These are phyloP conservation scores for Rhodotorula sp. DNA, from an alignment of 1,284 basidiomycete genomes.

Conservation along the genomic window DNA sequence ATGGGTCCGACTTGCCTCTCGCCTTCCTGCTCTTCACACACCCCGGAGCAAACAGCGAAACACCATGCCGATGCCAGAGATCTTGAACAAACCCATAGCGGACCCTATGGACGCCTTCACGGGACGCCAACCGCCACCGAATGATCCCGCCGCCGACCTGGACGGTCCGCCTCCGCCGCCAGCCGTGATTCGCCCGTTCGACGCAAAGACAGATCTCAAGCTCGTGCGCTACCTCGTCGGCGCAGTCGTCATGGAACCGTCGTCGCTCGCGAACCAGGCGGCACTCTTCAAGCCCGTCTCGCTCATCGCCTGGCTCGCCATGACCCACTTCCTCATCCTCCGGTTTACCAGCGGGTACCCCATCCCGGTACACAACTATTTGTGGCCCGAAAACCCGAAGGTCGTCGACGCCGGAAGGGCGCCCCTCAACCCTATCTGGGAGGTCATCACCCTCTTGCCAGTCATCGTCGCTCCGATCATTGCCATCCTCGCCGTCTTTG, in stretches of 20 bases:
- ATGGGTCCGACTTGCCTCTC: not conserved
- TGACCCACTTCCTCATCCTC: slow-evolving; percentile 24
- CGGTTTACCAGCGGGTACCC: slow-evolving; percentile 29
- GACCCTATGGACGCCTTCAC: slow-evolving; percentile 1
- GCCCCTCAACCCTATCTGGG: slow-evolving; percentile 11
- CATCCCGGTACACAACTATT: slow-evolving; percentile 15
- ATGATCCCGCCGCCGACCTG: not conserved
- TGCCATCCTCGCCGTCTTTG: slow-evolving; percentile 35
- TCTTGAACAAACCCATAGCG: slow-evolving; percentile 2
- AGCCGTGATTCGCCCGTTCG: slow-evolving; percentile 31
- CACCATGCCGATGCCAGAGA: slow-evolving; percentile 1
- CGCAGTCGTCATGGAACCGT: slow-evolving; percentile 35
- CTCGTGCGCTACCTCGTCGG: slow-evolving; percentile 37
- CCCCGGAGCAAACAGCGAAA: not conserved
- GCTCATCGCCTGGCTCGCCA: slow-evolving; percentile 17
- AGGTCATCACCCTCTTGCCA: slow-evolving; percentile 27
- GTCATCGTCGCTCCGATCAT: slow-evolving; percentile 33
- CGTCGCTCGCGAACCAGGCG: slow-evolving; percentile 31
- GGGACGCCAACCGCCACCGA: not conserved
- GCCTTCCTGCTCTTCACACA: not conserved
- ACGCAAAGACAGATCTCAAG: slow-evolving; percentile 24
- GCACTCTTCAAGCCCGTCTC: slow-evolving; percentile 27
- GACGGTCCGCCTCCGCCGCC: slow-evolving; percentile 15
- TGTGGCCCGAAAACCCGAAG: slow-evolving; percentile 12
- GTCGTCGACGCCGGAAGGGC: slow-evolving; percentile 1